Percentiles rank a stretch among this genome's conserved stretches.
Conservation (phyloP, 2,329 filamentous ascomycete genomes). For the Bipolaris cookei region DNA sequence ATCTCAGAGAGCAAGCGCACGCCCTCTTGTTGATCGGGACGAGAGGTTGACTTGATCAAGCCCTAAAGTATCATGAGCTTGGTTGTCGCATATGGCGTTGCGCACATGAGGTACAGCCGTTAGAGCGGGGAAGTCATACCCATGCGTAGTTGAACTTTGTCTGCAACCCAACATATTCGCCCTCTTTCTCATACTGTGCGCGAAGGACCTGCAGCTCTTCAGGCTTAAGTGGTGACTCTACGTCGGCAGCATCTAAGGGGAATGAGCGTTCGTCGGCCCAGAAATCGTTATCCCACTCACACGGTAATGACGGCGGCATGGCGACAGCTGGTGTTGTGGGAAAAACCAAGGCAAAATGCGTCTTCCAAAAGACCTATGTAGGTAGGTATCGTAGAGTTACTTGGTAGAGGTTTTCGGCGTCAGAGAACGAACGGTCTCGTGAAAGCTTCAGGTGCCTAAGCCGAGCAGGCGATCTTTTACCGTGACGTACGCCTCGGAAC, state of each 20-base stretch:
- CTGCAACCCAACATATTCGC: conserved; percentile 93
- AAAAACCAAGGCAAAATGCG: not conserved
- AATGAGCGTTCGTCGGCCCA: conserved; percentile 32
- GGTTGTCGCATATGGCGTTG: conserved; percentile 4
- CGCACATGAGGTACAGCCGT: conserved; percentile 1
- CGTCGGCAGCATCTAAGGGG: conserved; percentile 86
- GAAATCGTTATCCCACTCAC: conserved; percentile 30
- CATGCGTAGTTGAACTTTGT: conserved; percentile 99
- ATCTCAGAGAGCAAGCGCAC: conserved; percentile 94
- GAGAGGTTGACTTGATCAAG: conserved; percentile 87
- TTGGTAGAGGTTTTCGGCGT: conserved; percentile 4
- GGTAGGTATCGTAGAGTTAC: not conserved
- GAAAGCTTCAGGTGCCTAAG: conserved; percentile 24
- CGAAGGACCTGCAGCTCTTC: conserved; percentile 92
- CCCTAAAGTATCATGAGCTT: conserved; percentile 62
- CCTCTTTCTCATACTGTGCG: conserved; percentile 95
- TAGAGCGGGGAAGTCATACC: conserved; percentile 62
- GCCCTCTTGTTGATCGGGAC: conserved; percentile 89
- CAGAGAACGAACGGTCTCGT: conserved; percentile 20
- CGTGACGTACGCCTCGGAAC: conserved; percentile 46
- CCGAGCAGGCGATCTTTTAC: conserved; percentile 20
- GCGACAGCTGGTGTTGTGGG: conserved; percentile 9
- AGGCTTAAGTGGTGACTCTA: conserved; percentile 91
- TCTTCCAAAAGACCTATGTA: not conserved
- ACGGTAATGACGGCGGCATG: conserved; percentile 49